Base-by-base conservation (phyloP, 306 rosid species). In the Rubus idaeus region DNA sequence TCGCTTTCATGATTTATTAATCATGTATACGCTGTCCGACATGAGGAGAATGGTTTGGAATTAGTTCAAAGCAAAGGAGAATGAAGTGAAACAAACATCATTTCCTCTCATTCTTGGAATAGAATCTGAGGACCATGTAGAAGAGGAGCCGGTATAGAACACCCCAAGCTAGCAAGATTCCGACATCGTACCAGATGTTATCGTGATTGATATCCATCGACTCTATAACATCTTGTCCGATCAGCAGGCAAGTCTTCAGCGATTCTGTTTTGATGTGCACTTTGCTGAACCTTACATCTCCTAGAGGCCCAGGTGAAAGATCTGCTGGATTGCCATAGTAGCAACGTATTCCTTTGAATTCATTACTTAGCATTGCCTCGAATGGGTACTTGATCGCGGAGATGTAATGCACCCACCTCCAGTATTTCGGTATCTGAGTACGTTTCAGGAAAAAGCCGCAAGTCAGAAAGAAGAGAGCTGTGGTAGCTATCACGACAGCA, bases 331-430 rank as follows among this genome's bases (percentile, higher is more conserved):
- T 42, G 44, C 98, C 98, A 11, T 41, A 23, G 76, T 91, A 91
- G 83, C 95, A 91, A 16, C 77, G 75, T 4, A 39, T 61, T 0
- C 91, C 91, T 79, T 83, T 71, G 89, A 94, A 94, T 74, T 94
- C 98, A 78, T 88, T 91, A 66, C 82, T 85, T 52, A 94, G 70
- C 91, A 94, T 66, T 30, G 96, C 93, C 84, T 91, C 98, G 50
- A 90, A 94, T 30, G 97, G 96, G 71, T 94, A 94, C 83, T 91
- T 94, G 65, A 94, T 91, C 21, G 98, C 97, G 21, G 97, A 91
- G 67, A 90, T 79, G 79, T 89, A 90, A 80, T 94, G 94, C 16
- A 94, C 91, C 97, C 98, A 94, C 78, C 68, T 76, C 97, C 97
- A 94, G 79, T 87, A 91, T 0, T 0, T 0, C 0, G 98, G 97